Conservation (phyloP, 148 eudicot genomes). For the Chenopodium suecicum region DNA sequence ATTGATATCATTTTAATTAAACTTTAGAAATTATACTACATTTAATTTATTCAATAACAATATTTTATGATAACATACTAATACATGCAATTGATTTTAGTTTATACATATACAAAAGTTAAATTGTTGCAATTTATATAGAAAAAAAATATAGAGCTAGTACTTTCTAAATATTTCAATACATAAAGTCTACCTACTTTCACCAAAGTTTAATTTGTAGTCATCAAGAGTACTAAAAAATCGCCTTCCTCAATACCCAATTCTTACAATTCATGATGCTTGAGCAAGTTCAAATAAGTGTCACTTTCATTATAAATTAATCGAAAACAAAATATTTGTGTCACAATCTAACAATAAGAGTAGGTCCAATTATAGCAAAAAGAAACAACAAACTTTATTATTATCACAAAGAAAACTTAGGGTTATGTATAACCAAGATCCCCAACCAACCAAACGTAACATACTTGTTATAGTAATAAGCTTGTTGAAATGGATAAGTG, state of each 20-base stretch:
- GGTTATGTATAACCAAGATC: background rate
- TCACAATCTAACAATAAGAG: background rate
- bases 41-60: too few species aligned
- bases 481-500: constrained; percentile 15
- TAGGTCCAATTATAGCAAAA: background rate
- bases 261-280: background rate
- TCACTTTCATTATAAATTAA: background rate
- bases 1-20: too few species aligned
- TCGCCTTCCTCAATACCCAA: background rate
- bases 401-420: too few species aligned
- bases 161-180: background rate
- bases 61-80: too few species aligned
- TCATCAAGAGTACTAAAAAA: background rate
- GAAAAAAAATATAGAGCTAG: too few species aligned
- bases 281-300: background rate
- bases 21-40: too few species aligned
- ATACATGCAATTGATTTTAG: too few species aligned
- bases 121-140: too few species aligned
- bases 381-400: background rate
- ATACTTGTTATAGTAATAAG: background rate
- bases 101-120: too few species aligned
- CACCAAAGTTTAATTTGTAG: background rate
- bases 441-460: too few species aligned
- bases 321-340: too few species aligned
- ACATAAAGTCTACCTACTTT: background rate